These are phyloP conservation scores for Chaetomium globosum DNA, from an alignment of 2,329 filamentous ascomycete genomes.

Conservation along the genomic window DNA sequence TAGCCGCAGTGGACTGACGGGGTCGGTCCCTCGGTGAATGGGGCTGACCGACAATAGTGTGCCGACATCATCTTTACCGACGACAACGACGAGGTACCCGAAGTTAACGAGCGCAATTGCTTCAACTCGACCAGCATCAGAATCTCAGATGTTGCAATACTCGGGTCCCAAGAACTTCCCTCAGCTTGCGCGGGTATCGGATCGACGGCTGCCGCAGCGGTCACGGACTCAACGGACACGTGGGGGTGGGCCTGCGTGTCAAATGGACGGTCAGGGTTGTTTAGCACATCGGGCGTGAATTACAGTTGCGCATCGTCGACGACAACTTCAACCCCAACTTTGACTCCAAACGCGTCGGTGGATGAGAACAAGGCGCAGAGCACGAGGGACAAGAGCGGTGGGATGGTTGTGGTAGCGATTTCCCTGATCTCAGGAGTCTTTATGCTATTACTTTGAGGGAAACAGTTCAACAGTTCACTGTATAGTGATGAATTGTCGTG, in stretches of 20 bases:
- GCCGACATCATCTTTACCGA: constrained; percentile 18
- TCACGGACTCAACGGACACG: background rate
- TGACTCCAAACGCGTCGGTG: background rate
- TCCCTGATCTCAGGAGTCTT: background rate
- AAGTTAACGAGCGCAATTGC: background rate
- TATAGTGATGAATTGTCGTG: background rate
- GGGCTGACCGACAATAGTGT: background rate
- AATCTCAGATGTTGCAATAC: constrained; percentile 5
- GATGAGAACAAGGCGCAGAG: background rate
- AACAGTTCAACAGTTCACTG: too few relatives aligned
- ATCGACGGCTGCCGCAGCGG: background rate
- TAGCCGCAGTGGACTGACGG: background rate
- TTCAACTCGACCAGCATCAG: constrained; percentile 12
- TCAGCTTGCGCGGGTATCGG: background rate
- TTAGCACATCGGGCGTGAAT: background rate
- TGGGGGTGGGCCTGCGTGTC: background rate
- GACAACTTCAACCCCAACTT: background rate
- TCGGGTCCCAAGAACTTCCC: background rate
- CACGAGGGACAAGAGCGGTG: background rate
- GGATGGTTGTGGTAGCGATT: background rate
- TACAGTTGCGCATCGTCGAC: background rate
- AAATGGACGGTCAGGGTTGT: constrained; percentile 1
- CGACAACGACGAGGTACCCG: background rate
- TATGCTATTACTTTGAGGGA: background rate
- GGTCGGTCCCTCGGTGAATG: background rate